Conservation (phyloP, 192 early-diverging fungal genomes). For the Pecoramyces ruminantium region DNA sequence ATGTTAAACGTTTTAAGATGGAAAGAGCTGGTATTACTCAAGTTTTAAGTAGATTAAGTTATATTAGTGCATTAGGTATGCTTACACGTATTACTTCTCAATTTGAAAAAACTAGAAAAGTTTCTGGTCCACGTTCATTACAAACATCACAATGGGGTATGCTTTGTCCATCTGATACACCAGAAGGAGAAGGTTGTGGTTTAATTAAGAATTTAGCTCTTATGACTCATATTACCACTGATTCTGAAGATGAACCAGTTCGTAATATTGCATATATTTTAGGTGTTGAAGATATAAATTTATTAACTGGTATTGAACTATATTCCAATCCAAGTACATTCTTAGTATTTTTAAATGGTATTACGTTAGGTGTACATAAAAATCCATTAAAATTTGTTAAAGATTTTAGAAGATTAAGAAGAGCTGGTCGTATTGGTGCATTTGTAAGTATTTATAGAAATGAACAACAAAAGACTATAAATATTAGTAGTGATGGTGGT, state of each 20-base stretch:
- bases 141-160: constrained; percentile 97
- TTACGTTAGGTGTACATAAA: constrained; percentile 76
- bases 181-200: constrained; percentile 96
- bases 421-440: constrained; percentile 72
- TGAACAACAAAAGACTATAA: constrained; percentile 63
- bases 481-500: constrained; percentile 84
- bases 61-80: constrained; percentile 91
- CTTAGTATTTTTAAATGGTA: constrained; percentile 85
- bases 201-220: constrained; percentile 93
- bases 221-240: constrained; percentile 94
- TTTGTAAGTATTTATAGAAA: constrained; percentile 83
- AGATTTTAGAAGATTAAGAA: constrained; percentile 68
- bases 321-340: constrained; percentile 54
- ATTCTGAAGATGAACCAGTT: constrained; percentile 71
- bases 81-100: constrained; percentile 91
- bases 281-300: constrained; percentile 81
- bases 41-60: constrained; percentile 78
- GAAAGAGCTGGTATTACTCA: constrained; percentile 95
- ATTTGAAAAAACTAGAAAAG: constrained; percentile 97
- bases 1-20: constrained; percentile 98
- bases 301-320: constrained; percentile 74
- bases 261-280: constrained; percentile 61
- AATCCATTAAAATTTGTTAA: constrained; percentile 67
- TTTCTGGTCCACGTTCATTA: constrained; percentile 85
- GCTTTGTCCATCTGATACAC: constrained; percentile 91